A percentile compares a stretch with the other conserved stretches of the same genome.
Evolutionary conservation across 2,329 filamentous ascomycete species (phyloP).

Genomic region (Diaporthe humulicola): DNA sequence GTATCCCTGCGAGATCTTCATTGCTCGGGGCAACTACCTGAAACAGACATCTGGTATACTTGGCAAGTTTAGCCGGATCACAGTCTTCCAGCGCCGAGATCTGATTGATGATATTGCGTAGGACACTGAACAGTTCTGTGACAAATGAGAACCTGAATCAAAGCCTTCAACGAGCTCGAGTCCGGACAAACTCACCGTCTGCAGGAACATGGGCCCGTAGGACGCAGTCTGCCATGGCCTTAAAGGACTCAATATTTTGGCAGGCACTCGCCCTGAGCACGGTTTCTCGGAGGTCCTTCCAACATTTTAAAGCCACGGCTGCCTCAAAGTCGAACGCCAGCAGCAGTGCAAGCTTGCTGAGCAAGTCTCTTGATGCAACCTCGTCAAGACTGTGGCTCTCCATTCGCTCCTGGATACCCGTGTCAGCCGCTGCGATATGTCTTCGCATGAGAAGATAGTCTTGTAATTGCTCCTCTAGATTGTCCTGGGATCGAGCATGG

Average conservation of each 20-base stretch:
- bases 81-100: slow-evolving; percentile 71
- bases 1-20: slow-evolving; percentile 66
- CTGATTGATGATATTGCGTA: slow-evolving; percentile 79
- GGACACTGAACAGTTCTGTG: slow-evolving; percentile 63
- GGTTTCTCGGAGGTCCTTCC: slow-evolving; percentile 74
- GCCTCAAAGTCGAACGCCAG: slow-evolving; percentile 86
- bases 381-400: slow-evolving; percentile 56
- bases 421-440: slow-evolving; percentile 72
- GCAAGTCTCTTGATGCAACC: slow-evolving; percentile 64
- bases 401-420: slow-evolving; percentile 54
- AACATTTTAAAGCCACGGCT: slow-evolving; percentile 74
- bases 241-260: slow-evolving; percentile 62
- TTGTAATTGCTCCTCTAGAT: slow-evolving; percentile 65
- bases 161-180: neutral
- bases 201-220: slow-evolving; percentile 66
- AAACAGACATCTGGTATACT: slow-evolving; percentile 85
- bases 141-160: slow-evolving; percentile 17
- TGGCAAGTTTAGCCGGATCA: slow-evolving; percentile 72
- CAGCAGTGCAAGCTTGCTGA: slow-evolving; percentile 74
- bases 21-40: slow-evolving; percentile 73
- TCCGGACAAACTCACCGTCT: slow-evolving; percentile 56
- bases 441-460: slow-evolving; percentile 72
- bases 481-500: slow-evolving; percentile 65
- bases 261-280: slow-evolving; percentile 65
- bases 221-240: slow-evolving; percentile 76